These are phyloP conservation scores for Zoysia pacifica DNA, from an alignment of 176 grass and related monocot genomes.

Conservation along the genomic window DNA sequence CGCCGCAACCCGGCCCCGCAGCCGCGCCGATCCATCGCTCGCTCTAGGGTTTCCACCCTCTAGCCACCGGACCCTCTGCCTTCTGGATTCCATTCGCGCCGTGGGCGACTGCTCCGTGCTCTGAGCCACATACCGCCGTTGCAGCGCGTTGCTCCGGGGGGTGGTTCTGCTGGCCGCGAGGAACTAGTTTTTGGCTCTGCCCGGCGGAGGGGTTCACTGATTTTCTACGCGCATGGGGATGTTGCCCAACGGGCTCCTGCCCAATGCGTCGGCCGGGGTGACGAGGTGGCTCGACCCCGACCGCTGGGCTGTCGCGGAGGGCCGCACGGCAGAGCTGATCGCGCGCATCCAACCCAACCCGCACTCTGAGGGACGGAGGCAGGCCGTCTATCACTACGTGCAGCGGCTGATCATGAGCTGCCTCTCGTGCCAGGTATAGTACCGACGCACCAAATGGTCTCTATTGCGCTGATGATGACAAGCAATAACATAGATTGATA, in stretches of 20 bases:
- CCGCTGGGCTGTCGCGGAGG: slow-evolving; percentile 62
- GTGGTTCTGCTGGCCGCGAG: neutral
- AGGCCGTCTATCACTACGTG: slow-evolving; percentile 70
- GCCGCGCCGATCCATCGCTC: slow-evolving; percentile 32
- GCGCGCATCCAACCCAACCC: slow-evolving; percentile 74
- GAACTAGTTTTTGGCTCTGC: slow-evolving; percentile 22
- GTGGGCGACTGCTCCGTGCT: slow-evolving; percentile 26
- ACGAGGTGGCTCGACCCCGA: slow-evolving; percentile 61
- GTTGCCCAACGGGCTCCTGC: slow-evolving; percentile 77
- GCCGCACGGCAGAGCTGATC: slow-evolving; percentile 69
- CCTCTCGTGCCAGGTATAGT: slow-evolving; percentile 70
- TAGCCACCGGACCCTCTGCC: neutral
- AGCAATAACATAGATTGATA: slow-evolving; percentile 3
- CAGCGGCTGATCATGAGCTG: slow-evolving; percentile 69
- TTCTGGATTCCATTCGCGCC: slow-evolving; percentile 32
- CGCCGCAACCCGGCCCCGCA: neutral
- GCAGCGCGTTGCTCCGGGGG: slow-evolving; percentile 17
- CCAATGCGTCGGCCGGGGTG: slow-evolving; percentile 51
- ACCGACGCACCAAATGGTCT: neutral
- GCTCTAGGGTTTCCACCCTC: neutral
- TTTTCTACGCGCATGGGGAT: slow-evolving; percentile 41
- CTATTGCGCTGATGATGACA: neutral
- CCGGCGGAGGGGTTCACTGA: slow-evolving; percentile 28
- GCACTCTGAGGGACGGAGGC: slow-evolving; percentile 63
- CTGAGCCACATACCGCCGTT: neutral